A percentile compares a stretch with the other conserved stretches of the same genome.
Evolutionary conservation across 225 moss, liverwort and hornwort species (phyloP).

Genomic region (Pleurozium schreberi): DNA sequence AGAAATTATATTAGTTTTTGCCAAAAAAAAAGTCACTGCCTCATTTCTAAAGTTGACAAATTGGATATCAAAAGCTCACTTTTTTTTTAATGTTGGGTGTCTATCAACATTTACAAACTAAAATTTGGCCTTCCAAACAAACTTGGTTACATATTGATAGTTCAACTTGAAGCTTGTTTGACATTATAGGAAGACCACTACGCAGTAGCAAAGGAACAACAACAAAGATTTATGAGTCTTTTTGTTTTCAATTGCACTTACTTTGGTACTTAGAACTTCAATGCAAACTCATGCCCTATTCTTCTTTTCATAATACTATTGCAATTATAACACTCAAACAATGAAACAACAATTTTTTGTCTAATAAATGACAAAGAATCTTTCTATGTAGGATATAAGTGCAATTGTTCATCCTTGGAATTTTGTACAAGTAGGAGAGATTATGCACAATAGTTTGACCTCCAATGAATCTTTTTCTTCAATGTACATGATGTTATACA

Average conservation of each 20-base stretch:
- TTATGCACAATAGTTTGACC: too few relatives aligned
- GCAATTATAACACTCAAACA: too few relatives aligned
- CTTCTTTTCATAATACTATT: too few relatives aligned
- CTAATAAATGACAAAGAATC: too few relatives aligned
- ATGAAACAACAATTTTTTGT: too few relatives aligned
- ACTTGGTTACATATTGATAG: neutral
- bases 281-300: neutral
- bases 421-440: too few relatives aligned
- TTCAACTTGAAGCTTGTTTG: neutral
- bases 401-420: too few relatives aligned
- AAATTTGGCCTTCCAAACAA: neutral
- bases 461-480: too few relatives aligned
- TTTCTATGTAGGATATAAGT: too few relatives aligned
- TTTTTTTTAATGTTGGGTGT: neutral
- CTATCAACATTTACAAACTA: neutral
- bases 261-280: neutral
- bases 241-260: neutral
- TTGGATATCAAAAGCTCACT: neutral
- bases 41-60: neutral
- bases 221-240: neutral
- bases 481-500: too few relatives aligned
- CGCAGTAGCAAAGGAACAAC: neutral
- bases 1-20: neutral
- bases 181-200: neutral
- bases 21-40: neutral